Base-by-base conservation (phyloP, 2,329 filamentous ascomycete species). In the Fusarium citri region DNA sequence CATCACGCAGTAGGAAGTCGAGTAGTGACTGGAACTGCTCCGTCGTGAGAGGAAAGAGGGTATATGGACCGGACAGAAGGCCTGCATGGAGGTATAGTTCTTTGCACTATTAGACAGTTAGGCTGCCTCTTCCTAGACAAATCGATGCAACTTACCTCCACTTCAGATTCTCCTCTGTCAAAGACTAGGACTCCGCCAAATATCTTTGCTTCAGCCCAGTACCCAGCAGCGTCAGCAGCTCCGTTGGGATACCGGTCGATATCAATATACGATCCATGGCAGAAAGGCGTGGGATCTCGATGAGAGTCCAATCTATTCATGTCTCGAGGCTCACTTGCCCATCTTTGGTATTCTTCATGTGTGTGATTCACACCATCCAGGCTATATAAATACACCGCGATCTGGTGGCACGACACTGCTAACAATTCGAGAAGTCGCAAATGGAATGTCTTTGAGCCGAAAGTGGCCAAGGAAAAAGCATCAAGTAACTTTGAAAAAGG, bases 121-220 rank as follows among this genome's bases (percentile, higher is more conserved):
- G 26, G 26, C 10, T 26, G 26, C 26, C 26, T 8, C 8, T 26
- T 26, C 9, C 26, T 26, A 26, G 9, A 10, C 10, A 9, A 26
- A 26, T 26, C 10, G 25, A 26, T 11, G 10, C 8, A 9, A 26
- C 26, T 26, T 26, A 68, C 65, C 60, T 58, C 60, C 28, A 25
- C 7, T 12, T 68, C 58, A 1, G 58, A 30, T 23, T 64, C 60
- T 3, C 68, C 64, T 1, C 64, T 49, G 9, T 69, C 64, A 12
- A 72, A 69, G 0, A 71, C 55, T 0, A 72, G 34, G 1, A 68
- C 49, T 0, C 69, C 67, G 2, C 67, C 70, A 2, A 73, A 63
- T 2, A 72, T 54, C 12, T 48, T 68, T 1, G 49, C 55, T 25
- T 72, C 64, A 3, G 64, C 67, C 67, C 67, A 72, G 6, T 71